These are phyloP conservation scores for Solanum appendiculatum DNA, from an alignment of 257 asterid genomes.

Conservation along the genomic window DNA sequence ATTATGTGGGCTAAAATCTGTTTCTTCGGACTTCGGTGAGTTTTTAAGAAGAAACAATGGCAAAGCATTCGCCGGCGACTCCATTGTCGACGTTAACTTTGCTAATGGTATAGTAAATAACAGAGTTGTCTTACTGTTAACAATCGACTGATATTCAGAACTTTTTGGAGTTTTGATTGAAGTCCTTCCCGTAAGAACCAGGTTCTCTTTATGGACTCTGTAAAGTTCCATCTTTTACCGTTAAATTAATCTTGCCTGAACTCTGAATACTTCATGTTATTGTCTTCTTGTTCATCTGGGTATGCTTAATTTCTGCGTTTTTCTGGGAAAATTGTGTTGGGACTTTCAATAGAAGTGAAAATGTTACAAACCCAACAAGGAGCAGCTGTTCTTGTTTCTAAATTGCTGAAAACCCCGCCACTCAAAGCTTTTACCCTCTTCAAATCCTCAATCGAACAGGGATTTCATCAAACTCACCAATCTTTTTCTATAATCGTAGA, in stretches of 20 bases:
- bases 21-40: not conserved
- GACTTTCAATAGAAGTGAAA: not conserved
- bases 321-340: not conserved
- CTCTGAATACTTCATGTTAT: not conserved
- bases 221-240: not conserved
- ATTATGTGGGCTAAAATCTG: not conserved
- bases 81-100: not conserved
- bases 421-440: constrained; percentile 41
- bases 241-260: not conserved
- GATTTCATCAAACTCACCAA: constrained; percentile 40
- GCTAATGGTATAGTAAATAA: not conserved
- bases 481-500: constrained; percentile 36
- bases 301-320: not conserved
- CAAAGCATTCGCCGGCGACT: not conserved
- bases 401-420: constrained; percentile 55
- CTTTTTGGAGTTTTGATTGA: not conserved
- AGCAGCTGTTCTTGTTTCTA: constrained; percentile 25
- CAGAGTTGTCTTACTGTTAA: not conserved
- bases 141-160: not conserved
- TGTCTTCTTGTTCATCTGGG: not conserved
- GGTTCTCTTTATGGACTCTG: not conserved
- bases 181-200: not conserved
- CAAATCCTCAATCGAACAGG: constrained; percentile 24
- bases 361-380: not conserved
- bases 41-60: not conserved